Base-by-base conservation (phyloP, 768 basidiomycete species). In the Serpula lacrymans region DNA sequence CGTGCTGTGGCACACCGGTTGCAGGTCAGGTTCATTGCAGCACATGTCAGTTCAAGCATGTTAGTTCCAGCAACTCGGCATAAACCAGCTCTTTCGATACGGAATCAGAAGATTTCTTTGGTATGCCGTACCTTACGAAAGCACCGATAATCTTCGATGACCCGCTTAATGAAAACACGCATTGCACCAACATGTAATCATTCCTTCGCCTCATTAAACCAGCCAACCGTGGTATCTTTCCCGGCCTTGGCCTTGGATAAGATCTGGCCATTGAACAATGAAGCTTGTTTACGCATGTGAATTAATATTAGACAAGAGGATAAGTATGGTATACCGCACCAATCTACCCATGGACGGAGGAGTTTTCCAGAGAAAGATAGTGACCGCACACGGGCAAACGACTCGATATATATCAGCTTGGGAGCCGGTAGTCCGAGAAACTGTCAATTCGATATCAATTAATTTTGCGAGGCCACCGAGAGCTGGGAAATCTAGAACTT, bases 281-380 rank as follows among this genome's bases (percentile, higher is more conserved):
- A 98, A 96, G 24, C 88, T 88, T 51, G 14, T 26, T 13, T 24
- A 54, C 12, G 45, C 11, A 41, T 33, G n/a, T 41, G 25, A 6
- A 2, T 14, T 11, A 24, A 34, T 35, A 35, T 41, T 18, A 25
- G 25, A 4, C 20, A 20, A 12, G 3, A 12, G 39, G 23, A n/a
- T 28, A 37, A 3, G 13, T 20, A n/a, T 31, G 14, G 25, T 40
- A 22, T 10, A 25, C 49, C 74, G 48, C 50, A 80, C 88, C 81
- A 74, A 58, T 97, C 92, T 5, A 87, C 92, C 22, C 95, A 66
- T n/a, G 77, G 77, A 34, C 78, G 75, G 20, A 98, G 70, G 25
- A 97, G 67, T 52, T 75, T 89, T 18, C 85, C 95, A 18, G 91
- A 92, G 16, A 94, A 69, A 11, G 90, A 95, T 18, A 97, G 71